These are phyloP conservation scores for Chalciporus piperatoides DNA, from an alignment of 1,284 basidiomycete species.

Conservation along the genomic window DNA sequence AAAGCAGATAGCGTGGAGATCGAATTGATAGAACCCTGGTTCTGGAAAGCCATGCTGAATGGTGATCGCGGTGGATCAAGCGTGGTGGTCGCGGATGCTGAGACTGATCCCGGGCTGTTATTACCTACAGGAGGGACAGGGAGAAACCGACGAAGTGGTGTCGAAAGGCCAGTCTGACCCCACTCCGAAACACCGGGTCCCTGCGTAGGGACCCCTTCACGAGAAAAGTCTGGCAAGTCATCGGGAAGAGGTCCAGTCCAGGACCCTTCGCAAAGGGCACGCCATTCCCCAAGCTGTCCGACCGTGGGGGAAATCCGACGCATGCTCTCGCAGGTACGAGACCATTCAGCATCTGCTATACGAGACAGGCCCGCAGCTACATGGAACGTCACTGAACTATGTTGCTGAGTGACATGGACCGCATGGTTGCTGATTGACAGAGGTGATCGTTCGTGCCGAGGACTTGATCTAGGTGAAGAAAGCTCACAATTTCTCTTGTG, in stretches of 20 bases:
- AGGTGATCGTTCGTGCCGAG: conserved; percentile 8
- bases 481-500: conserved; percentile 71
- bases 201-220: conserved; percentile 1
- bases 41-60: conserved; percentile 35
- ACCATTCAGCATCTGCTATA: conserved; percentile 74
- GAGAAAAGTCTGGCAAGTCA: conserved; percentile 42
- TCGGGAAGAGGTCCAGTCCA: conserved; percentile 59
- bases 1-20: conserved; percentile 67
- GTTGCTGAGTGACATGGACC: conserved; percentile 56
- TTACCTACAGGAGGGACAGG: conserved; percentile 22
- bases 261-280: conserved; percentile 67
- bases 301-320: conserved; percentile 61
- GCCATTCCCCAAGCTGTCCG: conserved; percentile 67
- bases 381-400: conserved; percentile 53
- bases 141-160: conserved; percentile 19
- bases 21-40: conserved; percentile 44
- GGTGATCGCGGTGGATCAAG: conserved; percentile 37
- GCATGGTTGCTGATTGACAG: conserved; percentile 57
- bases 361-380: conserved; percentile 62
- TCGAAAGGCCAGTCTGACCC: conserved; percentile 25
- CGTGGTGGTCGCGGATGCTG: conserved; percentile 1
- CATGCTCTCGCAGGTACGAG: conserved; percentile 64
- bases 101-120: conserved; percentile 13
- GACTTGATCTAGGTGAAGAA: neutral
- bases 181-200: conserved; percentile 27